Evolutionary conservation across 805 yeast genomes (phyloP), one percentile per base, ranked within the genome.

Genomic region (Wickerhamiella vanderwaltii): DNA sequence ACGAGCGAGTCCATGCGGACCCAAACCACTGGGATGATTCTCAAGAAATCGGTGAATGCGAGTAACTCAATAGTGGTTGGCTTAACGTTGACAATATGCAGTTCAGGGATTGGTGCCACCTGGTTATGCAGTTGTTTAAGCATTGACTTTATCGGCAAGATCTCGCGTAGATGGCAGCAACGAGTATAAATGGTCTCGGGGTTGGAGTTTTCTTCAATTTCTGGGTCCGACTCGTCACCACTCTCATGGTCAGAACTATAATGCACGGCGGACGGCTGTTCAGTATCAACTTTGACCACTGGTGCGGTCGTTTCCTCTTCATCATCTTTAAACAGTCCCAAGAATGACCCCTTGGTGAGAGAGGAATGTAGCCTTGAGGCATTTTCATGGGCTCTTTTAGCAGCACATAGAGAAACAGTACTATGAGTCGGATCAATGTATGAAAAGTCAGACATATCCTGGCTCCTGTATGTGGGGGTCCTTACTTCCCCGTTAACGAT

Each of bases 91-190:
- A 82, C 64, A 45, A 88, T 65, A 52, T 79, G 84, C 44, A 87
- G 58, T 3, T 73, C 56, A 5, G 83, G 76, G 18, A 87, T 59
- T 3, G 95, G 94, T 1, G 82, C 77, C 35, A 77, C 70, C 22
- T 85, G 76, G 17, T 81, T 84, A 53, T 76, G 77, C 47, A 87
- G 69, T 56, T 84, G 94, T 53, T 80, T 79, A 51, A 83, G 55
- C 5, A 88, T 85, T 2, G 94, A 88, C 3, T 94, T 88, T 38
- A 87, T 87, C 1, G 97, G 96, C 46, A 87, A 59, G 44, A 87
- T 87, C 54, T 87, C 96, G 43, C 96, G 67, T 45, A 87, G 64
- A 59, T 87, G 96, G 57, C 96, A 87, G 59, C 96, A 88, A 49
- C 96, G 67, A 1, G 95, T 84, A 60, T 87, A 87, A 54, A 88